Conservation (phyloP, 73 alveolate species). For the Tetrahymena malaccensis region DNA sequence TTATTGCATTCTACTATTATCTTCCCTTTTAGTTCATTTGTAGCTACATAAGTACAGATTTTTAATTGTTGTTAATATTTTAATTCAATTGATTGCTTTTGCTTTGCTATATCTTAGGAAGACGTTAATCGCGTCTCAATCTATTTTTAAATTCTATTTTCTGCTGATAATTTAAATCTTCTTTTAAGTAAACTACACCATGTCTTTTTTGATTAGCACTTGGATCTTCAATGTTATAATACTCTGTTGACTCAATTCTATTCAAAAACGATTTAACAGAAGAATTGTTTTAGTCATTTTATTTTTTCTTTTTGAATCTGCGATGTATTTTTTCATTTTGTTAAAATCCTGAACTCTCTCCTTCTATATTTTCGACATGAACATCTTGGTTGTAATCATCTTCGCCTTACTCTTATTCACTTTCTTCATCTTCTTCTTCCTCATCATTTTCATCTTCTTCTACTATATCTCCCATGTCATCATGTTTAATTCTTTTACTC, state of each 20-base stretch:
- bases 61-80: background rate
- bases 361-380: background rate
- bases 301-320: background rate
- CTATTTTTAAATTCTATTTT: background rate
- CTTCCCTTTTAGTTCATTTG: background rate
- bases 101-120: background rate
- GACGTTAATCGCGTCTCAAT: background rate
- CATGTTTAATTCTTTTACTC: background rate
- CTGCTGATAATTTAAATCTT: background rate
- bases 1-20: background rate
- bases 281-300: background rate
- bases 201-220: background rate
- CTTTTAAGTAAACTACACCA: background rate
- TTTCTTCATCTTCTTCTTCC: background rate
- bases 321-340: background rate
- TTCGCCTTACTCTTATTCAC: background rate
- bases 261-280: background rate
- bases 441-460: background rate
- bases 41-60: background rate
- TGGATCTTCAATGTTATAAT: background rate
- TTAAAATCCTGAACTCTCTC: background rate
- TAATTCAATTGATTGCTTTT: background rate
- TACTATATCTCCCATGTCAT: background rate
- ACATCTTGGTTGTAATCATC: background rate
- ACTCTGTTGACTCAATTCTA: background rate